These are phyloP conservation scores for Collybia mongolica DNA, from an alignment of 768 basidiomycete species.

Conservation along the genomic window DNA sequence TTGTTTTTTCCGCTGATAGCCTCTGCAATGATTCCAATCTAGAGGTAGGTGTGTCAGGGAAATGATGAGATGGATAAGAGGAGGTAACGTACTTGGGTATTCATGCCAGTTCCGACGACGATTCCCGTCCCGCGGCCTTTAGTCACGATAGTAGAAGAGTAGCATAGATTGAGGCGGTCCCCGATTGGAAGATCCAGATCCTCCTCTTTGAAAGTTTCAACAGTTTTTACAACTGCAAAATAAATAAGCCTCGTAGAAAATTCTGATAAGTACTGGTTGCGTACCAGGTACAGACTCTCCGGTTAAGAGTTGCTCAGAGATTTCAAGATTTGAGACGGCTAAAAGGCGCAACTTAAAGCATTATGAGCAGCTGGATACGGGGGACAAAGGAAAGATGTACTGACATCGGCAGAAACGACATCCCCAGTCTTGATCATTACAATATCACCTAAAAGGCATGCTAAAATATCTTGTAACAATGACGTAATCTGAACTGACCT, in stretches of 20 bases:
- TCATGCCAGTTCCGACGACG: constrained; percentile 49
- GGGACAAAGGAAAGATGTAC: constrained; percentile 4
- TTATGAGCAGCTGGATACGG: neutral
- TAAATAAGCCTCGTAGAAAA: neutral
- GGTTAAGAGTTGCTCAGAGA: constrained; percentile 51
- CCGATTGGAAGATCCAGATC: constrained; percentile 37
- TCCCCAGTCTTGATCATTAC: constrained; percentile 39
- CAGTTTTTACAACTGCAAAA: constrained; percentile 35
- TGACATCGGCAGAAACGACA: constrained; percentile 44
- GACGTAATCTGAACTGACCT: constrained; percentile 16
- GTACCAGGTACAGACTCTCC: constrained; percentile 49
- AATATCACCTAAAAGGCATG: constrained; percentile 29
- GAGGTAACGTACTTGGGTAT: constrained; percentile 42
- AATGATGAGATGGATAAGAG: neutral
- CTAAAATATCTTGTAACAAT: neutral
- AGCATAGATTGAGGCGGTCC: constrained; percentile 42
- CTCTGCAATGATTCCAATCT: constrained; percentile 38
- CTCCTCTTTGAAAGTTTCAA: constrained; percentile 24
- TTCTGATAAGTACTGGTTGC: neutral
- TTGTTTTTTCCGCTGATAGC: constrained; percentile 28
- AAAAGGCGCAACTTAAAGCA: constrained; percentile 36
- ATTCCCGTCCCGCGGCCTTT: constrained; percentile 52
- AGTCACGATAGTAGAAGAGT: constrained; percentile 40
- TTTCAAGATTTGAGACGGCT: constrained; percentile 44
- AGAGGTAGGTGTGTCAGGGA: neutral